Conservation (phyloP, 2,329 filamentous ascomycete species). For the Alternaria postmessia region DNA sequence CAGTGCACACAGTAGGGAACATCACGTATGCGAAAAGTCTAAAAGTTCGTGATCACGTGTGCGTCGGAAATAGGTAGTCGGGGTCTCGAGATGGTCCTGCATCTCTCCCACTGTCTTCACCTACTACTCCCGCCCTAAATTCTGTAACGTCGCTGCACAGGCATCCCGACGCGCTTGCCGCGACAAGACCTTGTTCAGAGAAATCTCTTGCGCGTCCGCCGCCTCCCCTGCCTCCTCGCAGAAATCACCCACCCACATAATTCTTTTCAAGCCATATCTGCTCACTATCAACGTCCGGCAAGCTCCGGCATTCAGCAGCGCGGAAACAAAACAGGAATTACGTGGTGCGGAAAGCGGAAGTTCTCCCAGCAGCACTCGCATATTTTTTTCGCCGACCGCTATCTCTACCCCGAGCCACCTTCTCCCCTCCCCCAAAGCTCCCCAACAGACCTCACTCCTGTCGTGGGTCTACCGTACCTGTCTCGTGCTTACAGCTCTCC, state of each 20-base stretch:
- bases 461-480: constrained; percentile 43
- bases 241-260: constrained; percentile 10
- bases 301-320: constrained; percentile 35
- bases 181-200: constrained; percentile 23
- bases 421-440: constrained; percentile 27
- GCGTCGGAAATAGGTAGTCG: not conserved
- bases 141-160: constrained; percentile 24
- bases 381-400: constrained; percentile 37
- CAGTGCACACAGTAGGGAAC: constrained; percentile 16
- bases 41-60: constrained; percentile 27
- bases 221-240: constrained; percentile 19
- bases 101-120: constrained; percentile 10
- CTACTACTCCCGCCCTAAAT: constrained; percentile 17
- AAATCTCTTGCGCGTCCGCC: constrained; percentile 25
- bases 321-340: constrained; percentile 36
- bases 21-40: constrained; percentile 22
- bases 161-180: constrained; percentile 34
- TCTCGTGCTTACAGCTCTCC: constrained; percentile 45
- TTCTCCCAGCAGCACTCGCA: constrained; percentile 26
- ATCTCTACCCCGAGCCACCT: constrained; percentile 24
- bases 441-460: constrained; percentile 24
- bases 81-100: constrained; percentile 5
- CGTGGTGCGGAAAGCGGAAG: constrained; percentile 36
- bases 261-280: constrained; percentile 14
- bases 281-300: constrained; percentile 27